Base-by-base conservation (phyloP, 2,329 filamentous ascomycete species). In the Colletotrichum spinosum region DNA sequence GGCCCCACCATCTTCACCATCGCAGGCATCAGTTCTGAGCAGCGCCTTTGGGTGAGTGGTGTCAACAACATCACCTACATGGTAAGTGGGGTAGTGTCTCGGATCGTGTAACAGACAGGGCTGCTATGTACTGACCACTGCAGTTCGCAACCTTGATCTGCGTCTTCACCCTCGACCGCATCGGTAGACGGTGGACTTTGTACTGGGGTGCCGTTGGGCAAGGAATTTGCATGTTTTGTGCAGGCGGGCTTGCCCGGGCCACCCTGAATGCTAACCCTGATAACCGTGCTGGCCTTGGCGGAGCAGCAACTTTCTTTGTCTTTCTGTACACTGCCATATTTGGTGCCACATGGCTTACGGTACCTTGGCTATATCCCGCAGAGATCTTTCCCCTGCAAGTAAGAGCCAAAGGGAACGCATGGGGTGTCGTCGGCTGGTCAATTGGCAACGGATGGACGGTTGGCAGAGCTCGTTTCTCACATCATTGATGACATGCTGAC, bases 321-420 rank as follows among this genome's bases (percentile, higher is more conserved):
- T 93, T 92, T 78, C 78, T 84, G 34, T 84, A 72, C 75, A 81
- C 76, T 0, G 74, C 72, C 2, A 72, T 80, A 13, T 80, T 81
- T 9, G 77, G 80, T 0, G 79, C 80, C 0, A 80, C 78, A 0
- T 85, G 83, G 82, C 70, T 86, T 7, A 85, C 80, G 0, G 83
- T 88, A 0, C 86, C 86, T 0, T 80, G 87, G 86, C 76, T 91
- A 0, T 91, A 91, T 60, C 89, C 88, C 0, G 89, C 90, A 1
- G 90, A 94, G 72, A 93, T 93, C 60, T 93, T 92, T 71, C 90
- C 91, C 0, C 77, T 92, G 0, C 85, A 90, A 65, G 84, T 92
- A 0, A 85, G 91, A 25, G 91, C 91, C 1, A 90, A 90, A 70
- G 91, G 91, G 6, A 93, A 93, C 66, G 90, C 91, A 0, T 93